Base-by-base conservation (phyloP, 129 eudicot species). In the Artemisia argyi region DNA sequence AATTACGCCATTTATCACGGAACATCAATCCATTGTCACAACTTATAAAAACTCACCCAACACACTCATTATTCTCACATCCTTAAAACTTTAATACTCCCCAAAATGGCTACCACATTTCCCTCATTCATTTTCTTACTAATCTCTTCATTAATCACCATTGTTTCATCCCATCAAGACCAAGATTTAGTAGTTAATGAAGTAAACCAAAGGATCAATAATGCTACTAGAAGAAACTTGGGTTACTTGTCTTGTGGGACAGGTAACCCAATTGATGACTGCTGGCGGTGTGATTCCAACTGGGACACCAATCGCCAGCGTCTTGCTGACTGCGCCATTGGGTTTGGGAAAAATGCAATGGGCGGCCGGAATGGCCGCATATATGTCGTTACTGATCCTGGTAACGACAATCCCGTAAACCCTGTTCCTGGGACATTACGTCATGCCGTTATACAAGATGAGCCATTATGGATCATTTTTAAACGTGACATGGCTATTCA, bases 221-320 rank as follows among this genome's bases (percentile, higher is more conserved):
- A 89, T 72, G 88, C 83, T 61, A 83, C 96, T 10, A 73, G 98
- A 77, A 92, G 98, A 82, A 87, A 68, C 85, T 65, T 92, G 48
- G 91, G 87, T 8, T 84, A 85, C 18, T 72, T 83, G 1, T 85
- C 96, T 0, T 92, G 98, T 61, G 79, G 88, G 20, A 83, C 92
- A 0, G 98, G 98, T 35, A 92, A 92, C 74, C 98, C 98, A 0
- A 83, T 92, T 26, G 98, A 92, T 54, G 98, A 92, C 46, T 89
- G 98, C 72, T 92, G 97, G 97, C 79, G 97, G n/a, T 92, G 97
- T 19, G 78, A 92, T 61, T 28, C 96, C 15, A 80, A 92, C 49
- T 92, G 98, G 98, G 89, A 47, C 8, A 28, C 51, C 6, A 76
- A 92, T 30, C 95, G 98, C 24, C 91, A 87, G 56, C 82, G 87